phyloP scores from a whole-genome alignment of 2,329 filamentous ascomycete species.

The Colletotrichum scovillei region DNA sequence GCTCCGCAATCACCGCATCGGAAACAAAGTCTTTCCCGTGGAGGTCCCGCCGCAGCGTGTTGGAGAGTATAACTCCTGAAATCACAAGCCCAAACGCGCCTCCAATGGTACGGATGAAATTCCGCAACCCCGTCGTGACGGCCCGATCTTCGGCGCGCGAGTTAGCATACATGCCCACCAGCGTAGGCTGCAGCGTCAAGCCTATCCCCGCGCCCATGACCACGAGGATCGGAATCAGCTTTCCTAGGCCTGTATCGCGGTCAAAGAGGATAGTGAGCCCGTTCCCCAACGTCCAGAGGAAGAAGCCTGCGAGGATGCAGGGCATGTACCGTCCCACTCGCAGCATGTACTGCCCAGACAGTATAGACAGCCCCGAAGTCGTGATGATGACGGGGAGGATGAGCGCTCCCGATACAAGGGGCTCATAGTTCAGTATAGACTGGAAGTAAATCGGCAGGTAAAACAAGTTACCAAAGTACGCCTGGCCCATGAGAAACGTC shows the following conservation, averaged over 20 bases:
- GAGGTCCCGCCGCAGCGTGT: conserved; percentile 39
- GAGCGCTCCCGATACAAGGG: conserved; percentile 44
- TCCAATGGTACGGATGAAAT: conserved; percentile 51
- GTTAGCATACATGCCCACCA: conserved; percentile 51
- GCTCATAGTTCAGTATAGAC: conserved; percentile 42
- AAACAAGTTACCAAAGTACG: conserved; percentile 45
- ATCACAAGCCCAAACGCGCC: conserved; percentile 48
- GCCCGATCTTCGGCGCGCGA: conserved; percentile 48
- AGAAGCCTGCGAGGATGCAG: conserved; percentile 45
- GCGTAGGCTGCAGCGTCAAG: conserved; percentile 49
- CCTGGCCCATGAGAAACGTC: conserved; percentile 42
- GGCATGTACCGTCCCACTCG: conserved; percentile 43
- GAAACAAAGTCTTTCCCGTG: conserved; percentile 19
- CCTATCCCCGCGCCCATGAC: conserved; percentile 49
- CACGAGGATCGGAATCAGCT: conserved; percentile 45
- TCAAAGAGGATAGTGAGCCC: conserved; percentile 44
- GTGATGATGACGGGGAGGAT: conserved; percentile 44
- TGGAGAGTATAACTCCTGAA: conserved; percentile 46
- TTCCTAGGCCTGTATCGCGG: conserved; percentile 40
- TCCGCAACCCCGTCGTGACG: conserved; percentile 51
- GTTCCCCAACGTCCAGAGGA: conserved; percentile 48
- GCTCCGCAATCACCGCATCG: conserved; percentile 36
- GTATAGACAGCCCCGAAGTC: conserved; percentile 43
- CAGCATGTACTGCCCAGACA: conserved; percentile 46
- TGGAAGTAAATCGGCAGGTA: conserved; percentile 47